Conservation (phyloP, 495 filamentous ascomycete genomes). For the Physcia stellaris region DNA sequence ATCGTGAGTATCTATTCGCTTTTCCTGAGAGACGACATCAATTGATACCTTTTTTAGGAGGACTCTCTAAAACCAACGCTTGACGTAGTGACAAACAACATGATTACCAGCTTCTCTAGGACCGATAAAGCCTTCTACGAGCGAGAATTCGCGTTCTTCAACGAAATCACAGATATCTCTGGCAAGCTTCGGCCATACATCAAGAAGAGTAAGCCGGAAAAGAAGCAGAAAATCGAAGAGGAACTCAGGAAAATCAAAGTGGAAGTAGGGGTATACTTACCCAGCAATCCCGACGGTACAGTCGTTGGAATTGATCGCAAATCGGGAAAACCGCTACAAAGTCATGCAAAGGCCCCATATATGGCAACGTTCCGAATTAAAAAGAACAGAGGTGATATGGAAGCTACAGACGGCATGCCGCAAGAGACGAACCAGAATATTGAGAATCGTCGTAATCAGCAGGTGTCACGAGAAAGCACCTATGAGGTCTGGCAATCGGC, state of each 20-base stretch:
- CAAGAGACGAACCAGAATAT: constrained; percentile 18
- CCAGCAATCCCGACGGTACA: constrained; percentile 90
- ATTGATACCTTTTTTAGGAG: constrained; percentile 30
- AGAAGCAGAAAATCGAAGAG: constrained; percentile 98
- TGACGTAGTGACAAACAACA: constrained; percentile 73
- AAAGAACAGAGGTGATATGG: constrained; percentile 45
- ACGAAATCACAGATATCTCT: constrained; percentile 88
- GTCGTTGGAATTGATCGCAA: constrained; percentile 97
- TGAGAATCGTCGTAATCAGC: constrained; percentile 20
- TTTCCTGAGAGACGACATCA: neutral
- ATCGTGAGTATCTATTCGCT: constrained; percentile 44
- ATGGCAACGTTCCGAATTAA: constrained; percentile 98
- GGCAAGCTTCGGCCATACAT: constrained; percentile 91
- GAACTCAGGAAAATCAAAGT: constrained; percentile 93
- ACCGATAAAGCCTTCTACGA: constrained; percentile 80
- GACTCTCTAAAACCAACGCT: constrained; percentile 86
- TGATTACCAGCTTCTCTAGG: constrained; percentile 67
- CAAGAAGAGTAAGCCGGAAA: constrained; percentile 84
- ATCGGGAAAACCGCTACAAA: constrained; percentile 91
- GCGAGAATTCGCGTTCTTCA: constrained; percentile 93
- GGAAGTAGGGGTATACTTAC: constrained; percentile 91
- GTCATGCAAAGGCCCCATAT: constrained; percentile 94
- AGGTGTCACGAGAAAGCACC: constrained; percentile 21
- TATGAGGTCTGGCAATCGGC: constrained; percentile 96
- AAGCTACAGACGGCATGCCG: constrained; percentile 16